Evolutionary conservation across 805 yeast genomes (phyloP), one percentile per base, ranked within the genome.

Genomic region (Metschnikowia lachancei): DNA sequence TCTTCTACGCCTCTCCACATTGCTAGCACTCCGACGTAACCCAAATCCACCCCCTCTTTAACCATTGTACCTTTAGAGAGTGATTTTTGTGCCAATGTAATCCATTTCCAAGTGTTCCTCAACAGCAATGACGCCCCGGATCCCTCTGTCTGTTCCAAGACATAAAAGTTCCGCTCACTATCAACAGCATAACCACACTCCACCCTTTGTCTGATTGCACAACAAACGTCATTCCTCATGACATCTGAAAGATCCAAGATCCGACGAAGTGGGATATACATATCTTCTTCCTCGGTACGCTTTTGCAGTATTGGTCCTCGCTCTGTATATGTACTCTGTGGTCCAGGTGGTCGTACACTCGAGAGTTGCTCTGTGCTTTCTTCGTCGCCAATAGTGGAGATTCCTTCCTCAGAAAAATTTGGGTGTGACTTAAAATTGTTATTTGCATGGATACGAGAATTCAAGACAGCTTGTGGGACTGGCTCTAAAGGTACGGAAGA

Each of bases 81-180:
- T 1, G 87, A 75, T 35, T 78, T 80, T 44, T 80, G 76, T 0
- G 95, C 88, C 41, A 87, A 78, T 1, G 81, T 78, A 28, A 92
- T 67, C 98, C 98, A 92, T 59, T 85, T 82, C 98, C 98, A 92
- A 0, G 95, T 85, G 55, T 87, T 84, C 50, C 85, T 71, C 41
- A 85, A 67, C 45, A 64, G 63, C 34, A 63, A 47, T 51, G 80
- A 85, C 38, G 82, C 80, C 42, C 77, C 77, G 19, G 81, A 62
- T 1, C 74, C 67, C 45, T 72, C 75, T 29, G 81, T 61, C 24
- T 69, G 70, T 51, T 80, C 87, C 32, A 82, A 67, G 20, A 87
- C 70, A 14, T 75, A 72, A 36, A 84, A 76, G 49, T 91, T 91
- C 22, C 66, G 68, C 39, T 76, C 77, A 32, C 88, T 80, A 57